A percentile compares a stretch with the other conserved stretches of the same genome.
Conservation (phyloP, 768 basidiomycete genomes). For the Leucosporidium yakuticum region DNA sequence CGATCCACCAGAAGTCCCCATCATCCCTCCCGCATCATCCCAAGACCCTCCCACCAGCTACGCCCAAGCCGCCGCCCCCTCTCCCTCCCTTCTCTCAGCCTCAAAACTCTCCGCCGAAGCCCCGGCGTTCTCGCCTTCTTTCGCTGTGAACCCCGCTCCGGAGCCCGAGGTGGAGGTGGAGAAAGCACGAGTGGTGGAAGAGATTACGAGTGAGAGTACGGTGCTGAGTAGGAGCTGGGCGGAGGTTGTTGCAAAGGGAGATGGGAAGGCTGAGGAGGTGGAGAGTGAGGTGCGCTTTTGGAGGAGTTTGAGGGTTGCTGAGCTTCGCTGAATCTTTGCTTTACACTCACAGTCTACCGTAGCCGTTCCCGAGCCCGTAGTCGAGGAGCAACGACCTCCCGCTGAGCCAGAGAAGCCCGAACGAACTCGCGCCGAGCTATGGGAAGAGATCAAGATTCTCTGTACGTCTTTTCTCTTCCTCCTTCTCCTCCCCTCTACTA, state of each 20-base stretch:
- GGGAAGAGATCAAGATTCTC: constrained; percentile 87
- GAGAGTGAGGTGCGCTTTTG: neutral
- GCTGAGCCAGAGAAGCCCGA: constrained; percentile 28
- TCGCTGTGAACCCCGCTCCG: no score
- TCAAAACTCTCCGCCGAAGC: no score
- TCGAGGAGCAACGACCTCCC: neutral
- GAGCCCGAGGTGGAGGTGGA: neutral
- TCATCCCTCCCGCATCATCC: no score
- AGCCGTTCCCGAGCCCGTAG: neutral
- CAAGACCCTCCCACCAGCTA: no score
- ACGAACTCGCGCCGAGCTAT: constrained; percentile 71
- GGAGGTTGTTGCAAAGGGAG: constrained; percentile 8
- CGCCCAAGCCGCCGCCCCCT: no score
- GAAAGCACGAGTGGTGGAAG: neutral
- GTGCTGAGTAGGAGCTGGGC: constrained; percentile 28
- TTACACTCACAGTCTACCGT: neutral
- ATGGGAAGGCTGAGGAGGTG: neutral
- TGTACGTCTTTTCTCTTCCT: constrained; percentile 50
- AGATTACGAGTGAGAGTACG: neutral
- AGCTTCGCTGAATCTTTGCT: neutral
- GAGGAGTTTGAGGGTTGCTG: no score
- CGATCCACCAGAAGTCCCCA: no score
- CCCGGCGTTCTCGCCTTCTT: no score
- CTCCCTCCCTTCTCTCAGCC: no score
- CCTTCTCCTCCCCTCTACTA: neutral